A percentile compares a stretch with the other conserved stretches of the same genome.
Evolutionary conservation across 2,329 filamentous ascomycete species (phyloP).

Genomic region (Lachnum nothofagi): DNA sequence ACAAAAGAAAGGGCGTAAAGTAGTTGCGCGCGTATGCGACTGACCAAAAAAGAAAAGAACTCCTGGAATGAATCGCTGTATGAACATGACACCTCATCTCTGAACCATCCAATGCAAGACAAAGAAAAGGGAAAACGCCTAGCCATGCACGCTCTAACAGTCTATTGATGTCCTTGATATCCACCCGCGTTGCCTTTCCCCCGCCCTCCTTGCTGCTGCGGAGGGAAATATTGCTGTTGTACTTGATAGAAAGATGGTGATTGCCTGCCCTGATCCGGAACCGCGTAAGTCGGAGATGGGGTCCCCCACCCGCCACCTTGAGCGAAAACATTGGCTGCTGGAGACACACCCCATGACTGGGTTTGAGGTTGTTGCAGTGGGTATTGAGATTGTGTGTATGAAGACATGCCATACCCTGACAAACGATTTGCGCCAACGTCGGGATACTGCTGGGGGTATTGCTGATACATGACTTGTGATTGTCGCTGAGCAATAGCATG

Average conservation of each 20-base stretch:
- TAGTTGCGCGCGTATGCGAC: background rate
- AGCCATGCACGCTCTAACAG: background rate
- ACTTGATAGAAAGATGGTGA: constrained; percentile 7
- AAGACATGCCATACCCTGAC: constrained; percentile 24
- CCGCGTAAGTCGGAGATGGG: constrained; percentile 16
- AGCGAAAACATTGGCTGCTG: constrained; percentile 30
- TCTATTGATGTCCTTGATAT: constrained; percentile 2
- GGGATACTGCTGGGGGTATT: constrained; percentile 20
- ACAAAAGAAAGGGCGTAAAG: background rate
- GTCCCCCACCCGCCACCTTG: constrained; percentile 35
- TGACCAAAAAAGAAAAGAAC: background rate
- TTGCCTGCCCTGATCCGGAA: constrained; percentile 2
- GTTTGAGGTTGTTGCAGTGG: constrained; percentile 29
- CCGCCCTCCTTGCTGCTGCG: constrained; percentile 11
- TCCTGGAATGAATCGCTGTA: constrained; percentile 1
- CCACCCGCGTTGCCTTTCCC: constrained; percentile 9
- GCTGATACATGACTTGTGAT: constrained; percentile 39
- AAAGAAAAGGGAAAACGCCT: background rate
- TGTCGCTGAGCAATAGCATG: constrained; percentile 67
- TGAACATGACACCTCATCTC: too few species aligned
- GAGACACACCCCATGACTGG: constrained; percentile 29
- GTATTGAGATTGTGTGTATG: constrained; percentile 24
- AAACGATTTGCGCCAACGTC: constrained; percentile 18
- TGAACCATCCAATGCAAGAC: background rate
- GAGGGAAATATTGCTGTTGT: constrained; percentile 12